Evolutionary conservation across 2,329 filamentous ascomycete species (phyloP).

Genomic region (Aspergillus fumigatiaffinis): DNA sequence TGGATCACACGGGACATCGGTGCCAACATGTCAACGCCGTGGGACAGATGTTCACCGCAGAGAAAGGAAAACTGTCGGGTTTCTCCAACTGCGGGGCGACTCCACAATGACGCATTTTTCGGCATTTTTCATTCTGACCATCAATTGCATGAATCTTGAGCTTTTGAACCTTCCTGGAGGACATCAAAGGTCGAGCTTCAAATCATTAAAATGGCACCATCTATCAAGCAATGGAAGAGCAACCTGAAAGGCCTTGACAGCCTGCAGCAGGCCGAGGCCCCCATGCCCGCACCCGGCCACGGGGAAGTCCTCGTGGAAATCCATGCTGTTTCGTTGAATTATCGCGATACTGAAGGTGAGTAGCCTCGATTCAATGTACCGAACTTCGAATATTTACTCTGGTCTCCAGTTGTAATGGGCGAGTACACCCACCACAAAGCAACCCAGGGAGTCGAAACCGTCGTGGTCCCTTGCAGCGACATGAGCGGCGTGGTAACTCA

Average conservation of each 20-base stretch:
- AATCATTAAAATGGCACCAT: not conserved
- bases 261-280: conserved; percentile 42
- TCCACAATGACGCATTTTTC: not conserved
- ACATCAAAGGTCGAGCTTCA: not conserved
- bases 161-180: not conserved
- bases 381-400: not conserved
- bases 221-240: conserved; percentile 51
- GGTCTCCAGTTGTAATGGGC: conserved; percentile 55
- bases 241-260: conserved; percentile 55
- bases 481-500: conserved; percentile 62
- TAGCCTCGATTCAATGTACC: not conserved
- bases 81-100: not conserved
- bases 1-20: not conserved
- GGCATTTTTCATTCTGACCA: not conserved
- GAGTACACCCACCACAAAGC: conserved; percentile 64
- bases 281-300: conserved; percentile 47
- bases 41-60: not conserved
- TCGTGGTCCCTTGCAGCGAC: conserved; percentile 64
- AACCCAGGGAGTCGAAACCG: conserved; percentile 34
- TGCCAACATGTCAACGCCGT: not conserved
- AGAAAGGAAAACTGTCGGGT: not conserved
- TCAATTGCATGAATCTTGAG: not conserved
- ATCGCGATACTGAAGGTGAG: conserved; percentile 46
- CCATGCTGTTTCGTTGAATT: conserved; percentile 51
- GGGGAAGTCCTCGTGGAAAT: conserved; percentile 54